Conservation (phyloP, 306 rosid genomes). For the Ceratonia siliqua region DNA sequence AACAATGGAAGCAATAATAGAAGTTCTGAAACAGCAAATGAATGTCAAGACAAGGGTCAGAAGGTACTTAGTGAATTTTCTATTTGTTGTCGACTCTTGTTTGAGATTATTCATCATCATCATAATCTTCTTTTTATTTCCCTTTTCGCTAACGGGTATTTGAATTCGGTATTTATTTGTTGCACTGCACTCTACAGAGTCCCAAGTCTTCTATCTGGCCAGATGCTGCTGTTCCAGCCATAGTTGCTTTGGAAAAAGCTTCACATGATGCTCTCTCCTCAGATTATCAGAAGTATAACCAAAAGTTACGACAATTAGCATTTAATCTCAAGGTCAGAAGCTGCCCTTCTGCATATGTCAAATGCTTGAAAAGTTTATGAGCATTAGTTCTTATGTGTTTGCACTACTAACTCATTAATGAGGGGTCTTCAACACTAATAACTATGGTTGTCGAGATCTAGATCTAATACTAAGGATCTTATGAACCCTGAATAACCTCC, state of each 20-base stretch:
- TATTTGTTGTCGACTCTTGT: background rate
- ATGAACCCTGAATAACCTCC: background rate
- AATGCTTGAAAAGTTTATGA: conserved; percentile 1
- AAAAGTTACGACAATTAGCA: conserved; percentile 66
- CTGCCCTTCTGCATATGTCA: conserved; percentile 23
- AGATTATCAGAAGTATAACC: conserved; percentile 87
- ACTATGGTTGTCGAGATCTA: background rate
- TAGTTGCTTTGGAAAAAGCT: conserved; percentile 81
- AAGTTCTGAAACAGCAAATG: conserved; percentile 40
- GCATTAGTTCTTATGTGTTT: background rate
- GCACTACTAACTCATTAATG: background rate
- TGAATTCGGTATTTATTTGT: conserved; percentile 18
- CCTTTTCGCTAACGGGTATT: conserved; percentile 3
- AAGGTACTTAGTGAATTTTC: conserved; percentile 52
- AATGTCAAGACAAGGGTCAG: conserved; percentile 44
- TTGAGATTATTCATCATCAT: no score
- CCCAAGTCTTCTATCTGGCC: conserved; percentile 79
- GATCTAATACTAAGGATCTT: background rate
- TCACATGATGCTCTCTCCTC: conserved; percentile 62
- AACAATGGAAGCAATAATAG: conserved; percentile 40
- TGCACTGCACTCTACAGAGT: conserved; percentile 46
- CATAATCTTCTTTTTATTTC: background rate
- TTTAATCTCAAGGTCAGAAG: conserved; percentile 80
- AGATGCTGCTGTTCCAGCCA: conserved; percentile 74
- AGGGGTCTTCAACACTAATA: background rate